Base-by-base conservation (phyloP, 805 yeast genomes). In the Groenewaldozyma tartarivorans region DNA sequence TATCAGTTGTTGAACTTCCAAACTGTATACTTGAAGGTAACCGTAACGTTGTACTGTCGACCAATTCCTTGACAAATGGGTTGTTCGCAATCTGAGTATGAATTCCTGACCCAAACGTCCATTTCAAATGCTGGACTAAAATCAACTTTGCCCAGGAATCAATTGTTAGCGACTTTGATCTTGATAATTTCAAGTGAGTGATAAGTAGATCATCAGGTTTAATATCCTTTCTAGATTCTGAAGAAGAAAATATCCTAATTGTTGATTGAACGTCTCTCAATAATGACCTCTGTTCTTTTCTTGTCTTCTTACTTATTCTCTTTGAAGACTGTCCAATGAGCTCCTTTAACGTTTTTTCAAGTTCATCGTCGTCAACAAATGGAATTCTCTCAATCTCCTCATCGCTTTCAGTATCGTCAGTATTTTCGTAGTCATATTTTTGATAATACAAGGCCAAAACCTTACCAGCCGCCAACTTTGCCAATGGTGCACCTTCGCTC, bases 221-320 rank as follows among this genome's bases (percentile, higher is more conserved):
- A 37, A 40, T 17, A 11, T 39, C 38, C 3, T 35, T 41, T 54
- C 63, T 57, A 63, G 54, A 36, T 46, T 60, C 45, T 47, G 62
- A 39, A 39, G 58, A 50, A 50, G 66, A 41, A 47, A 67, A 70
- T 15, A 53, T 52, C 38, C 63, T 65, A 7, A 78, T 60, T 0
- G 81, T 75, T 29, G 58, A 58, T 32, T 69, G 56, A 16, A 77
- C 74, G 44, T 79, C 81, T 52, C 78, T 66, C 56, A 78, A 75
- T 1, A 79, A 65, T 1, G 83, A 71, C 46, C 75, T 74, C 20
- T 74, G 64, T 30, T 72, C 76, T 44, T 70, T 71, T 54, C 75
- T 79, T 46, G 77, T 83, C 52, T 73, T 75, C 49, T 80, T 80
- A 20, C 79, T 71, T 2, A 77, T 54, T 39, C 68, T 73, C 43